Evolutionary conservation across 1,284 basidiomycete species (phyloP).

Genomic region (Apiotrichum brassicae): DNA sequence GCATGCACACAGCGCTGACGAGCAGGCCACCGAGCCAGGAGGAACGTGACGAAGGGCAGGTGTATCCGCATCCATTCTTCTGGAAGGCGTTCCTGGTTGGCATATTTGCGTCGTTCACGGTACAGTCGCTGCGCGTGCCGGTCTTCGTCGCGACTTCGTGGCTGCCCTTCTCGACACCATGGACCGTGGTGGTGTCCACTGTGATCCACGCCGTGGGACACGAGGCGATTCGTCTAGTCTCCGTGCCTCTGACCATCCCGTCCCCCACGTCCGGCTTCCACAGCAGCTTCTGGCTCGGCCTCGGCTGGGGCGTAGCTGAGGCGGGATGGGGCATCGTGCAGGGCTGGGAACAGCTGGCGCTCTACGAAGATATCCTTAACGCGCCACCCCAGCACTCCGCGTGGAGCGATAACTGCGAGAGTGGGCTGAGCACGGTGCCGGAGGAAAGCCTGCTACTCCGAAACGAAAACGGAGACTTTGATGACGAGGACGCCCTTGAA

Average conservation of each 20-base stretch:
- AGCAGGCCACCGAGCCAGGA: slow-evolving; percentile 43
- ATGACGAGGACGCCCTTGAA: slow-evolving; percentile 13
- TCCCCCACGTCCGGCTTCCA: slow-evolving; percentile 43
- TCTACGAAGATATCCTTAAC: slow-evolving; percentile 42
- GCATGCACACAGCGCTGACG: too few species aligned
- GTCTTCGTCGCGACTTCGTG: slow-evolving; percentile 31
- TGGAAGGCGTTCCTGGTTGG: slow-evolving; percentile 40
- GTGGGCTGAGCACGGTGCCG: slow-evolving; percentile 9
- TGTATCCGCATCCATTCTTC: slow-evolving; percentile 43
- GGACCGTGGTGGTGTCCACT: slow-evolving; percentile 16
- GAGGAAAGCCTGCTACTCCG: slow-evolving; percentile 17
- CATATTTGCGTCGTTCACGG: slow-evolving; percentile 39
- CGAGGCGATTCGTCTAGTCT: slow-evolving; percentile 38
- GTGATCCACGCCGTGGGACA: slow-evolving; percentile 35
- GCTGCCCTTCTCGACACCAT: slow-evolving; percentile 16
- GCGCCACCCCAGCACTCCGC: neutral
- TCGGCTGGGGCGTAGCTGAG: slow-evolving; percentile 46
- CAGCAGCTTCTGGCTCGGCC: slow-evolving; percentile 42
- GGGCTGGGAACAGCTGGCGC: slow-evolving; percentile 42
- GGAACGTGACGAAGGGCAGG: slow-evolving; percentile 36
- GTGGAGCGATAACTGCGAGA: slow-evolving; percentile 11
- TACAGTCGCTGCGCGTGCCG: slow-evolving; percentile 41
- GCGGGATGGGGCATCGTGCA: slow-evolving; percentile 43
- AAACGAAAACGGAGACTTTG: slow-evolving; percentile 9
- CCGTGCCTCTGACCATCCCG: slow-evolving; percentile 34